These are phyloP conservation scores for Debaryomyces sp. DNA, from an alignment of 1,139 yeast species.

Conservation along the genomic window DNA sequence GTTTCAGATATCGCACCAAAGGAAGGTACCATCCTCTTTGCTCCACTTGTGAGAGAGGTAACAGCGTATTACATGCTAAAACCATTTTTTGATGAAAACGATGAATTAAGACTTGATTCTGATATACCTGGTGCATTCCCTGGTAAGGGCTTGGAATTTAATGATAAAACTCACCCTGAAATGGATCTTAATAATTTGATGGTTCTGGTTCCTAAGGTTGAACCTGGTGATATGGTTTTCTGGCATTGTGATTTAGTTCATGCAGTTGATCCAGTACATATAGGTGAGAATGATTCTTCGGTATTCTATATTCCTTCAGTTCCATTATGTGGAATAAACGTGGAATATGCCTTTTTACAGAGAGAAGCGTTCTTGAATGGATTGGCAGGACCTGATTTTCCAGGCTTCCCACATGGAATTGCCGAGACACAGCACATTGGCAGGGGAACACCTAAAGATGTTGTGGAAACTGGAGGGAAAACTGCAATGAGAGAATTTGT, in stretches of 20 bases:
- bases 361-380: slow-evolving; percentile 27
- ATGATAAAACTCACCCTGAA: slow-evolving; percentile 26
- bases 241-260: slow-evolving; percentile 55
- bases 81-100: slow-evolving; percentile 42
- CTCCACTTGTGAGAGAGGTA: slow-evolving; percentile 38
- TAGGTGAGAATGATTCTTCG: slow-evolving; percentile 24
- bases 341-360: slow-evolving; percentile 24
- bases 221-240: slow-evolving; percentile 46
- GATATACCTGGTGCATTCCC: slow-evolving; percentile 31
- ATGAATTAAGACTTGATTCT: slow-evolving; percentile 19
- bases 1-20: slow-evolving; percentile 32
- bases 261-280: slow-evolving; percentile 47
- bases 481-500: slow-evolving; percentile 19
- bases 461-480: slow-evolving; percentile 16
- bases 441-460: slow-evolving; percentile 18
- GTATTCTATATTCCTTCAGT: slow-evolving; percentile 26
- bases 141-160: slow-evolving; percentile 23
- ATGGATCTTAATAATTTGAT: slow-evolving; percentile 26
- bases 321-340: slow-evolving; percentile 28
- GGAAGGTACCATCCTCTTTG: slow-evolving; percentile 47
- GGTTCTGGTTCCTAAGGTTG: slow-evolving; percentile 35
- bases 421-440: slow-evolving; percentile 26
- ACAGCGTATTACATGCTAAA: slow-evolving; percentile 46
- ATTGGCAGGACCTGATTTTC: slow-evolving; percentile 35
- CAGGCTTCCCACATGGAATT: slow-evolving; percentile 28